Percentiles rank a stretch among this genome's conserved stretches.
Conservation (phyloP, 805 yeast genomes). For the Suhomyces faveliae region DNA sequence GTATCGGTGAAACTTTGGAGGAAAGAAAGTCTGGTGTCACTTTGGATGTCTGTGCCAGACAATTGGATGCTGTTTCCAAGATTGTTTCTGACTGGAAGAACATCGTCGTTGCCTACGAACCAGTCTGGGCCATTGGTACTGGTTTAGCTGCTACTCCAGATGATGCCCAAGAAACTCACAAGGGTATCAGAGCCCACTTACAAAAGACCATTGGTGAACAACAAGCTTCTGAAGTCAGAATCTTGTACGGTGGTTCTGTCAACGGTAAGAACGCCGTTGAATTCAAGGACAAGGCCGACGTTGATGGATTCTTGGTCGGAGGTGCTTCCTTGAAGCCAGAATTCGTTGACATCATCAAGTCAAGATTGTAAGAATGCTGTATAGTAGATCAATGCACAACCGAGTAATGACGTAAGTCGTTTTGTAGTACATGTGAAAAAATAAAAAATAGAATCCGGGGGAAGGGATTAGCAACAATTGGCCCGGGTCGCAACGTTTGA, state of each 20-base stretch:
- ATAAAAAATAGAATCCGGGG: constrained; percentile 1
- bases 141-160: constrained; percentile 98
- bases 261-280: constrained; percentile 89
- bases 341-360: constrained; percentile 91
- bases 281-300: constrained; percentile 89
- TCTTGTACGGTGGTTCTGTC: constrained; percentile 98
- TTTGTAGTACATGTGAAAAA: neutral
- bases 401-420: neutral
- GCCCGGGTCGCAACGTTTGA: neutral
- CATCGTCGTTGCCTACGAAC: constrained; percentile 96
- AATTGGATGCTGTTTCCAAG: constrained; percentile 83
- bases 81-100: constrained; percentile 84
- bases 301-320: constrained; percentile 98
- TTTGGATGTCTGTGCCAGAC: constrained; percentile 81
- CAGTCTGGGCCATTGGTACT: constrained; percentile 99
- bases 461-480: neutral
- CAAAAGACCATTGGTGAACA: constrained; percentile 71
- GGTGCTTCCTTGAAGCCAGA: constrained; percentile 99
- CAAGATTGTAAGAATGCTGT: constrained; percentile 65
- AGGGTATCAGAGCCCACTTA: constrained; percentile 81
- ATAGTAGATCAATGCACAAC: neutral
- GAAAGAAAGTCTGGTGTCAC: constrained; percentile 91
- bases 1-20: constrained; percentile 96
- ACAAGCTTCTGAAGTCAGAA: constrained; percentile 77
- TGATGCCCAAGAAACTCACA: constrained; percentile 96